Evolutionary conservation across 371 early-diverging fungal species (phyloP), one percentile per base, ranked within the genome.

Genomic region (Syncephalastrum monosporum): DNA sequence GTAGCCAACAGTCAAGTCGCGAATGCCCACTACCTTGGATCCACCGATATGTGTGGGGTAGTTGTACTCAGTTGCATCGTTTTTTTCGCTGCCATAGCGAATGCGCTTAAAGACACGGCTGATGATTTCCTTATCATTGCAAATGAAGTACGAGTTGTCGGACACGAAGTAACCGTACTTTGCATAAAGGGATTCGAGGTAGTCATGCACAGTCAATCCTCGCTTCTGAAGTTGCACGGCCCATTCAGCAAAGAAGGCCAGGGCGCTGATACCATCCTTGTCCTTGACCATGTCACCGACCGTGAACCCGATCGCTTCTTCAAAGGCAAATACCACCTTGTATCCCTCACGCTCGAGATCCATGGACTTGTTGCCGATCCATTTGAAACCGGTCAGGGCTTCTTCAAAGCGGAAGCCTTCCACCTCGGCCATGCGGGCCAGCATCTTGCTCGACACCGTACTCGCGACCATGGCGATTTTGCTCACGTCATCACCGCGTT

Each of bases 361-460:
- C 59, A 88, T 81, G 13, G 92, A 88, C 38, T 82, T 76, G 71
- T 95, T 96, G 17, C 93, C 93, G 57, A 97, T 86, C 92, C 94
- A 96, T 68, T 97, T 97, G 81, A 97, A 97, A 8, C 97, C 97
- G 24, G 97, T 97, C 54, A 96, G 72, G 4, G 96, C 91, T 64
- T 95, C 96, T 58, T 89, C 91, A 72, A 91, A 93, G 50, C 74
- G 74, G 63, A 94, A 86, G 3, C 94, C 92, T 60, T 93, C 92
- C 1, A 71, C 74, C 48, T 80, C 71, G 0, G 90, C 92, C 79
- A 96, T 85, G 43, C 78, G 79, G 47, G 78, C 75, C 50, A 96
- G 78, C 84, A 97, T 90, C 55, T 87, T 89, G 27, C 93, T 92
- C 1, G 93, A 94, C 2, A 96, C 96, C 0, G 95, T 87, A 60